phyloP scores from a whole-genome alignment of 495 filamentous ascomycete species.

The Aeminium ludgeri region DNA sequence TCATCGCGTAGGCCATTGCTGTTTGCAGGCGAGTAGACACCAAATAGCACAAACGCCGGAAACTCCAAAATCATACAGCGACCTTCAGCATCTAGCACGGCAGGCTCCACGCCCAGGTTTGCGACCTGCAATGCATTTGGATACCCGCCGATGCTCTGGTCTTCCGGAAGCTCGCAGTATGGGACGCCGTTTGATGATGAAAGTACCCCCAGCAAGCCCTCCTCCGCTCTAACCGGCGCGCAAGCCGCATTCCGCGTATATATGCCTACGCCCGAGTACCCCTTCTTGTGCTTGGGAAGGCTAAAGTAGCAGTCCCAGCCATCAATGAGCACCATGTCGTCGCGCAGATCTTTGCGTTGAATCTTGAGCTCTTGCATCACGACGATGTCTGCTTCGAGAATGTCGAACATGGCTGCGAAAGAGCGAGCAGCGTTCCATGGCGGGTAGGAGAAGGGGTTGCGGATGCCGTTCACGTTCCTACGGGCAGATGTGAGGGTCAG shows the following conservation, averaged over 20 bases:
- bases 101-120: conserved; percentile 44
- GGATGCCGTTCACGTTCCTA: conserved; percentile 92
- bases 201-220: conserved; percentile 75
- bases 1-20: conserved; percentile 69
- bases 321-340: conserved; percentile 90
- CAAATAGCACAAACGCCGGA: conserved; percentile 83
- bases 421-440: conserved; percentile 81
- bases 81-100: conserved; percentile 72
- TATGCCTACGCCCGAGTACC: conserved; percentile 92
- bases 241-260: conserved; percentile 86
- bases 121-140: conserved; percentile 50
- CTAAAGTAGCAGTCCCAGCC: conserved; percentile 98
- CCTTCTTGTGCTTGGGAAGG: conserved; percentile 83
- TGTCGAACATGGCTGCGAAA: conserved; percentile 94
- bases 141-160: conserved; percentile 88
- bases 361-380: conserved; percentile 96
- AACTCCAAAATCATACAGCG: conserved; percentile 89
- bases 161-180: conserved; percentile 58
- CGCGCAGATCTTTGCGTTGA: conserved; percentile 76
- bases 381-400: conserved; percentile 81
- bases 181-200: conserved; percentile 57
- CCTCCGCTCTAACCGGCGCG: conserved; percentile 78
- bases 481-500: neutral
- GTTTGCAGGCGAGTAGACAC: conserved; percentile 76
- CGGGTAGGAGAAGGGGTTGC: conserved; percentile 88